These are phyloP conservation scores for Blumeria hordei DNA, from an alignment of 2,329 filamentous ascomycete genomes.

Conservation along the genomic window DNA sequence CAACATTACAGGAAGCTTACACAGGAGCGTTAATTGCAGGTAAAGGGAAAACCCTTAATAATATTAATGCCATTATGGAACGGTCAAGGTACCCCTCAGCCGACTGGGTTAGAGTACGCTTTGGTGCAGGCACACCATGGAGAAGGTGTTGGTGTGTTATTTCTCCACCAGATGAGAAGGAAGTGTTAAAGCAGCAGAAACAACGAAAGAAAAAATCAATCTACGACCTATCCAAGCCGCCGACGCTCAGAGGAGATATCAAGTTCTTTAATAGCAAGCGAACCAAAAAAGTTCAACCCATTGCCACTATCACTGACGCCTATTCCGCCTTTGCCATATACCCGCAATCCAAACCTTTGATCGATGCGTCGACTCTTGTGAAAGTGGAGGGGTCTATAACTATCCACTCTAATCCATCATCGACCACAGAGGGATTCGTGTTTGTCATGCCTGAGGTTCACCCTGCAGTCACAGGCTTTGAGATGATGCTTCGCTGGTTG, in stretches of 20 bases:
- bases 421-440: constrained; percentile 73
- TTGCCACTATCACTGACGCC: constrained; percentile 75
- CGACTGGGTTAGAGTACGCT: constrained; percentile 86
- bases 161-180: constrained; percentile 79
- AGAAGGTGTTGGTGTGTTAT: constrained; percentile 93
- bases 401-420: constrained; percentile 57
- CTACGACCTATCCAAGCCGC: constrained; percentile 48
- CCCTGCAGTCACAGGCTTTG: constrained; percentile 79
- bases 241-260: constrained; percentile 61
- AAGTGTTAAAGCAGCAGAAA: constrained; percentile 63
- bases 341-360: constrained; percentile 76
- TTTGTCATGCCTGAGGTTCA: constrained; percentile 94
- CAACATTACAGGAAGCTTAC: constrained; percentile 83
- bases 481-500: constrained; percentile 80
- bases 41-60: constrained; percentile 74
- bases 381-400: constrained; percentile 85
- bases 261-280: constrained; percentile 85
- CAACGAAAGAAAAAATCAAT: constrained; percentile 53
- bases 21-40: constrained; percentile 88
- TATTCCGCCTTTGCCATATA: constrained; percentile 92
- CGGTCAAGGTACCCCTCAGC: constrained; percentile 52
- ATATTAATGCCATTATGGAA: constrained; percentile 74
- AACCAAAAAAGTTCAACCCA: constrained; percentile 72
- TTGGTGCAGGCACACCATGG: constrained; percentile 91
- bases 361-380: constrained; percentile 80